Base-by-base conservation (phyloP, 768 basidiomycete species). In the Podaxis sp. region DNA sequence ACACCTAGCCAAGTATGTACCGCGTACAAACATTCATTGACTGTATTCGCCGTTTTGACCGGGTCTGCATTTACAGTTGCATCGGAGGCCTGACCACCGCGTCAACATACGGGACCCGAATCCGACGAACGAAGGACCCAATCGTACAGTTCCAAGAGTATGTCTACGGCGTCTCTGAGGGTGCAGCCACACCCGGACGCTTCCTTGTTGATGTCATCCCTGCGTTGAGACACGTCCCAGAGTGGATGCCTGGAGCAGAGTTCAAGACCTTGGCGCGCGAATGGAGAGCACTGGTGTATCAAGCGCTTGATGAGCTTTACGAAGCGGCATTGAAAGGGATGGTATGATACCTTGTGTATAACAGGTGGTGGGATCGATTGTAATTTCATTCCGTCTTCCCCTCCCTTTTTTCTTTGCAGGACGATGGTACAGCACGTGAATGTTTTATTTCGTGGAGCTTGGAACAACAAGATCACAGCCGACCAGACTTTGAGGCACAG, bases 151-250 rank as follows among this genome's bases (percentile, higher is more conserved):
- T 40, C n/a, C 49, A 56, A n/a, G 58, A 59, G 40, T 38, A 54
- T 37, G 52, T 30, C 8, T 55, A 53, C 22, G 36, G 52, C 11
- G 20, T 49, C 28, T 50, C 48, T 22, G 54, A 52, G 38, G 28
- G 20, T 10, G 50, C 58, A 7, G 36, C 33, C 3, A 22, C 44
- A 3, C 58, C 58, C 26, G 63, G 63, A 26, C 50, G 24, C 1
- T 56, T 60, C 33, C 58, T 60, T 13, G 63, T 64, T 2, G 58
- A 64, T 33, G n/a, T 38, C 12, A 28, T 64, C 13, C 63, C 63
- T 26, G 13, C 22, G 17, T 36, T 64, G 4, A 60, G 54, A 30
- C 38, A 60, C 36, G 50, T 60, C 13, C 63, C 63, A 4, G 44
- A 33, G 6, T 64, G 58, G 57, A 48, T 63, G 28, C 62, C 62